Evolutionary conservation across 768 basidiomycete species (phyloP).

Genomic region (Cystofilobasidium ferigula): DNA sequence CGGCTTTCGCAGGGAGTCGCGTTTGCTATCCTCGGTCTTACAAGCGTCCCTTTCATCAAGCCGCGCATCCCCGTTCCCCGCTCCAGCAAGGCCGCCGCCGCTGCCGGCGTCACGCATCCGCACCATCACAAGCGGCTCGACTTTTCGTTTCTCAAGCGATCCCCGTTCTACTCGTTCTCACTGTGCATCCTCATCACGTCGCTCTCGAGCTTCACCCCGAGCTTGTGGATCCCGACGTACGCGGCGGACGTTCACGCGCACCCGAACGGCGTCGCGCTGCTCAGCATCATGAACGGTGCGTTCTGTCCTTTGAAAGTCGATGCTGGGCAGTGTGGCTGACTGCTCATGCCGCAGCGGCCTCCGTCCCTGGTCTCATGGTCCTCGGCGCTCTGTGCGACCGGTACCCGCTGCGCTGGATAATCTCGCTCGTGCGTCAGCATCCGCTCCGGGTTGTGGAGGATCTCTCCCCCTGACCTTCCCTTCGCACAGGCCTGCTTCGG

Average conservation of each 20-base stretch:
- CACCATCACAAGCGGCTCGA: neutral
- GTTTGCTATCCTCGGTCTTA: slow-evolving; percentile 26
- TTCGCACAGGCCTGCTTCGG: slow-evolving; percentile 28
- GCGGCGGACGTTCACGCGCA: slow-evolving; percentile 29
- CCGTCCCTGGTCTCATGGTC: slow-evolving; percentile 31
- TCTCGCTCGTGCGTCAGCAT: slow-evolving; percentile 21
- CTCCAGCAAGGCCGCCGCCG: neutral
- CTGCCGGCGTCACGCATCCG: neutral
- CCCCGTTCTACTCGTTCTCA: slow-evolving; percentile 28
- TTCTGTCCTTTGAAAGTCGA: neutral
- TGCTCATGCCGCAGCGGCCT: slow-evolving; percentile 29
- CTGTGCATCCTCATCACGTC: slow-evolving; percentile 30
- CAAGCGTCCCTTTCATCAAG: slow-evolving; percentile 30
- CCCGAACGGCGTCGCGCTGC: slow-evolving; percentile 32
- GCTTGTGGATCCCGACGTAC: slow-evolving; percentile 33
- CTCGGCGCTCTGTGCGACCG: slow-evolving; percentile 33
- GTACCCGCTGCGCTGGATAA: slow-evolving; percentile 28
- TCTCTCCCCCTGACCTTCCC: neutral
- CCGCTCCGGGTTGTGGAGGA: neutral
- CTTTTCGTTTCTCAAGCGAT: slow-evolving; percentile 4
- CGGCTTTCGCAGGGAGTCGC: slow-evolving; percentile 26
- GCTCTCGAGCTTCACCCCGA: slow-evolving; percentile 34
- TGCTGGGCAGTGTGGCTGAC: neutral
- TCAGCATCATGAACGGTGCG: slow-evolving; percentile 35
- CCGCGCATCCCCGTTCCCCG: slow-evolving; percentile 29